Percentiles rank a stretch among this genome's conserved stretches.
phyloP scores from a whole-genome alignment of 805 yeast species.

The Metschnikowia colocasiae region DNA sequence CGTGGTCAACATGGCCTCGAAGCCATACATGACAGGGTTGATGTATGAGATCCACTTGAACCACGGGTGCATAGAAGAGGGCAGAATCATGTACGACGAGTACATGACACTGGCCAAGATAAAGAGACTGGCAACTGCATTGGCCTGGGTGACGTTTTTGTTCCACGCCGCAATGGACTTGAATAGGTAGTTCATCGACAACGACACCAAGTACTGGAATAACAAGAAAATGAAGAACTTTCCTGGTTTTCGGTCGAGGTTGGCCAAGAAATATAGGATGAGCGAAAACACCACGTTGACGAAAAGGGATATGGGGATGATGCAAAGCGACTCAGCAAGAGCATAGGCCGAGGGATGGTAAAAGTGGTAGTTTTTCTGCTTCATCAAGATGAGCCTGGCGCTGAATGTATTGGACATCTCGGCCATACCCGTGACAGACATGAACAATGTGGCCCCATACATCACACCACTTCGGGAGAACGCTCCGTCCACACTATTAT shows the following conservation, averaged over 20 bases:
- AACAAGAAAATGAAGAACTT: slow-evolving; percentile 35
- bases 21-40: slow-evolving; percentile 27
- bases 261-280: slow-evolving; percentile 24
- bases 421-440: slow-evolving; percentile 55
- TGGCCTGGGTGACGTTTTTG: slow-evolving; percentile 35
- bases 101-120: slow-evolving; percentile 51
- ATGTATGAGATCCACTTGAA: slow-evolving; percentile 36
- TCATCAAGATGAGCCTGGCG: slow-evolving; percentile 59
- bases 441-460: slow-evolving; percentile 56
- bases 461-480: slow-evolving; percentile 59
- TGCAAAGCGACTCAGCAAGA: slow-evolving; percentile 39
- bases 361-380: slow-evolving; percentile 66
- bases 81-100: slow-evolving; percentile 43
- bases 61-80: slow-evolving; percentile 31
- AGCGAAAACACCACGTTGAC: slow-evolving; percentile 23
- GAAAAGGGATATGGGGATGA: slow-evolving; percentile 5
- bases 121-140: slow-evolving; percentile 41
- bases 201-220: slow-evolving; percentile 14
- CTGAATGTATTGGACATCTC: slow-evolving; percentile 56
- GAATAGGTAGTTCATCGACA: slow-evolving; percentile 37
- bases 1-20: slow-evolving; percentile 24
- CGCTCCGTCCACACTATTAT: slow-evolving; percentile 48
- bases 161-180: slow-evolving; percentile 39
- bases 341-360: slow-evolving; percentile 75
- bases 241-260: slow-evolving; percentile 33